Percentiles rank a stretch among this genome's conserved stretches.
Conservation (phyloP, 2,329 filamentous ascomycete species). For the Colletotrichum tabaci region DNA sequence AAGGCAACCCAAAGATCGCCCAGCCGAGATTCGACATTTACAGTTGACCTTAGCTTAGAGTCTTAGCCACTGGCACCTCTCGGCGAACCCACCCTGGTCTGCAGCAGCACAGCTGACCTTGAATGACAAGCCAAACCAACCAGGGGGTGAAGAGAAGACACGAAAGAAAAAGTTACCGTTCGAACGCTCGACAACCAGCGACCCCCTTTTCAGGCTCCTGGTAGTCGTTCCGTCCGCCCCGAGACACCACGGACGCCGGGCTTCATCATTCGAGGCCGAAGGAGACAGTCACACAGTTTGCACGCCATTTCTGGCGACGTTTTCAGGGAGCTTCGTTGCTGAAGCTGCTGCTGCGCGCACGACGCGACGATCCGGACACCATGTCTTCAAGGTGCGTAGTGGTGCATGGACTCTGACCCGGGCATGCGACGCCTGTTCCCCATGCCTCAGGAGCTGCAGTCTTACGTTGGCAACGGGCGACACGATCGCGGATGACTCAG, state of each 20-base stretch:
- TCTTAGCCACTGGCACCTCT: not conserved
- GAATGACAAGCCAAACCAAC: constrained; percentile 10
- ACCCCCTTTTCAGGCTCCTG: not conserved
- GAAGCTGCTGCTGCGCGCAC: constrained; percentile 7
- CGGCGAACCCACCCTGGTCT: constrained; percentile 16
- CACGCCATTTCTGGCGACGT: not conserved
- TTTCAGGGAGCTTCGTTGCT: not conserved
- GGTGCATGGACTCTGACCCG: not conserved
- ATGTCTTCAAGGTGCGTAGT: constrained; percentile 41
- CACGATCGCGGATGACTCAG: not conserved
- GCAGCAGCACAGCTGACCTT: constrained; percentile 7
- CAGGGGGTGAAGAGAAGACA: constrained; percentile 7
- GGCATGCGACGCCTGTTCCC: not conserved
- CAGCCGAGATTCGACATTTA: constrained; percentile 35
- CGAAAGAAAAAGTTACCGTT: not conserved
- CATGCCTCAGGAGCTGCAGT: not conserved
- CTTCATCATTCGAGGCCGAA: not conserved
- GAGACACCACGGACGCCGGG: not conserved
- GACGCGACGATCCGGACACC: constrained; percentile 26
- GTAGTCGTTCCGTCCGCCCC: not conserved
- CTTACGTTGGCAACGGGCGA: not conserved
- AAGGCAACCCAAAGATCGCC: constrained; percentile 30
- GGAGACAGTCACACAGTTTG: not conserved
- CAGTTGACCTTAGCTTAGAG: not conserved
- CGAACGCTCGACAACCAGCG: not conserved